Conservation (phyloP, 2,329 filamentous ascomycete genomes). For the Aspergillus latus region DNA sequence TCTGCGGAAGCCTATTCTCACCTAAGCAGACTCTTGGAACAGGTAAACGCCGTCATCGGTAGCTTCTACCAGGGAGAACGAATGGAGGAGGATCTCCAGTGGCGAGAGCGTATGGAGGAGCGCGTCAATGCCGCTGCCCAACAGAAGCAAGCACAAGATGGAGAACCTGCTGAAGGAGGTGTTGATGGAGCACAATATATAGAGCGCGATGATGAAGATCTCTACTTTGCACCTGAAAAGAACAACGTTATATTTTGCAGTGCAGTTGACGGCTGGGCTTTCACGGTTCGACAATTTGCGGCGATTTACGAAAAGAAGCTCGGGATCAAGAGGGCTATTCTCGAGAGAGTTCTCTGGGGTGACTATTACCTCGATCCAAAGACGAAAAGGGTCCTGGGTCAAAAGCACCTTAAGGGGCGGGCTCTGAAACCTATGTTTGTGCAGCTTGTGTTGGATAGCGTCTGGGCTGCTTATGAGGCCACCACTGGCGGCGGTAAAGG, state of each 20-base stretch:
- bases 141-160: conserved; percentile 36
- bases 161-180: conserved; percentile 52
- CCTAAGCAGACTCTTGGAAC: conserved; percentile 83
- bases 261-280: conserved; percentile 96
- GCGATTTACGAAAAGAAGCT: conserved; percentile 94
- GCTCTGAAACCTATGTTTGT: conserved; percentile 96
- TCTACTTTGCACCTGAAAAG: conserved; percentile 97
- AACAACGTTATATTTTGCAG: conserved; percentile 99
- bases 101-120: conserved; percentile 90
- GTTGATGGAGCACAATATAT: conserved; percentile 65
- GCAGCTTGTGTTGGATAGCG: conserved; percentile 88
- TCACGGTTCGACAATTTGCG: conserved; percentile 92
- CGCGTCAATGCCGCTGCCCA: conserved; percentile 70
- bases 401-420: conserved; percentile 90
- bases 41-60: conserved; percentile 94
- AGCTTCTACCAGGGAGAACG: conserved; percentile 97
- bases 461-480: conserved; percentile 94
- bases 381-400: conserved; percentile 85
- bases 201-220: conserved; percentile 90
- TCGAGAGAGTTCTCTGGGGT: conserved; percentile 96
- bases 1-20: conserved; percentile 87
- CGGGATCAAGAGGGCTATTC: conserved; percentile 80
- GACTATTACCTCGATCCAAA: conserved; percentile 96
- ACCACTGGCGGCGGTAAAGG: conserved; percentile 79
- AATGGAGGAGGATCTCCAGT: conserved; percentile 97